Conservation (phyloP, 1,139 yeast species). For the Sugiyamaella sp. region DNA sequence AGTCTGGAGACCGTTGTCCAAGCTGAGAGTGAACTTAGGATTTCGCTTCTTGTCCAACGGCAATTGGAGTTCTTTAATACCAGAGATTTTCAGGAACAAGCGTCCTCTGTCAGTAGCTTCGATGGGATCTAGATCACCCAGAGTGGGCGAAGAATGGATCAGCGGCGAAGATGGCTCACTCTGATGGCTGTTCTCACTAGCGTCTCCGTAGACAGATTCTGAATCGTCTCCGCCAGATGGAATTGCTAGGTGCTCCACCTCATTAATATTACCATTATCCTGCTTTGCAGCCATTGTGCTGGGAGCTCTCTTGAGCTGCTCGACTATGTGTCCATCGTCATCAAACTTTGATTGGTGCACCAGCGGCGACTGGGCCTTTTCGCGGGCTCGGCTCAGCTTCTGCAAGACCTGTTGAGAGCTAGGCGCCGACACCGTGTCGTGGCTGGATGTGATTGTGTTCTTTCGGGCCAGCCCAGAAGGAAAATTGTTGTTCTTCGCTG, state of each 20-base stretch:
- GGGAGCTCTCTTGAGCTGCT: conserved; percentile 25
- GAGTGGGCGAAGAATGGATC: conserved; percentile 26
- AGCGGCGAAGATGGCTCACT: conserved; percentile 26
- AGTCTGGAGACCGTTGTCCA: conserved; percentile 89
- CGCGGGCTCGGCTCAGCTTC: conserved; percentile 26
- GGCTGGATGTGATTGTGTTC: conserved; percentile 34
- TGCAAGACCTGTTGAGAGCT: conserved; percentile 25
- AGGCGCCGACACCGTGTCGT: conserved; percentile 24
- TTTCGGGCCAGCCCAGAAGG: conserved; percentile 29
- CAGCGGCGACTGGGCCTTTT: conserved; percentile 10
- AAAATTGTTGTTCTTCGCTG: conserved; percentile 8
- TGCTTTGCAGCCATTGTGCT: conserved; percentile 12
- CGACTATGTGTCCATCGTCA: conserved; percentile 28
- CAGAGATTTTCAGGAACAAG: conserved; percentile 68
- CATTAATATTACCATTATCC: conserved; percentile 13
- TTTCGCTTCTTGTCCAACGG: conserved; percentile 48
- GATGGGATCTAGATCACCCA: conserved; percentile 37
- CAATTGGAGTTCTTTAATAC: conserved; percentile 58
- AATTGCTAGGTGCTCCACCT: conserved; percentile 1
- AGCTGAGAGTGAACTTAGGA: conserved; percentile 62
- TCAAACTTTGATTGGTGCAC: conserved; percentile 17
- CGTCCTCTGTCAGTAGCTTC: conserved; percentile 65
- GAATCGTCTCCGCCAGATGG: conserved; percentile 22
- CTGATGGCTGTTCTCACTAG: conserved; percentile 3
- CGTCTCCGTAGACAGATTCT: conserved; percentile 25